phyloP scores from a whole-genome alignment of 1,284 basidiomycete genomes.

The Ganoderma sinense region DNA sequence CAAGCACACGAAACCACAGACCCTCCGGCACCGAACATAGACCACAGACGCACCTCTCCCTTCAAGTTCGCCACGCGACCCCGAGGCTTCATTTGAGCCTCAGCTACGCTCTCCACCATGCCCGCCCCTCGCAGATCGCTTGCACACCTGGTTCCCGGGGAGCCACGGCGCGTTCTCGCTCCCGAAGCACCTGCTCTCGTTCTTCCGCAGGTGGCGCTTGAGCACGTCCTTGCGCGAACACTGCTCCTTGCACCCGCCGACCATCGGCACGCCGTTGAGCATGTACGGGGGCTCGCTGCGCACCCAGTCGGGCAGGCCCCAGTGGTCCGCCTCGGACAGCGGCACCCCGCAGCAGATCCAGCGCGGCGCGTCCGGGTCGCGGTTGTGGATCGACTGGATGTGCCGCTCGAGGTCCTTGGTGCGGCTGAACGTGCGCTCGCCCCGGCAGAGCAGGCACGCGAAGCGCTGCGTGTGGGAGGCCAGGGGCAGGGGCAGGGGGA shows the following conservation, averaged over 20 bases:
- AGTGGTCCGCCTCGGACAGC: slow-evolving; percentile 20
- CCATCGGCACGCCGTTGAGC: slow-evolving; percentile 18
- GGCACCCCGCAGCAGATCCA: slow-evolving; percentile 28
- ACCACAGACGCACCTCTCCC: neutral
- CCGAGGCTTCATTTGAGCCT: neutral
- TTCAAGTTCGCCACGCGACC: neutral
- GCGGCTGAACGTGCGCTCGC: slow-evolving; percentile 15
- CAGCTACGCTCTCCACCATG: neutral
- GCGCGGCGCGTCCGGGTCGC: slow-evolving; percentile 8
- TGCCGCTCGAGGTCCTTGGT: slow-evolving; percentile 20
- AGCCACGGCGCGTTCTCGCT: slow-evolving; percentile 9
- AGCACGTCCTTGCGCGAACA: slow-evolving; percentile 35
- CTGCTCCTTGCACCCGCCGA: slow-evolving; percentile 33
- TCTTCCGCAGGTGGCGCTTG: slow-evolving; percentile 31
- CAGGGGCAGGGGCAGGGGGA: neutral
- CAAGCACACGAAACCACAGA: neutral
- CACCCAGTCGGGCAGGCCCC: slow-evolving; percentile 1
- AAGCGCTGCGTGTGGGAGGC: neutral
- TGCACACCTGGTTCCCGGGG: neutral
- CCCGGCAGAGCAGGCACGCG: slow-evolving; percentile 4
- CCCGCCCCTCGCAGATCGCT: neutral
- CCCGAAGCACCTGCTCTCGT: slow-evolving; percentile 11
- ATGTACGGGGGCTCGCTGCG: slow-evolving; percentile 3
- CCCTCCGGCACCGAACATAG: neutral
- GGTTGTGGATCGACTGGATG: slow-evolving; percentile 15